A percentile compares a stretch with the other conserved stretches of the same genome.
These are phyloP conservation scores for Paramecium primaurelia DNA, from an alignment of 73 alveolate genomes.

Conservation along the genomic window DNA sequence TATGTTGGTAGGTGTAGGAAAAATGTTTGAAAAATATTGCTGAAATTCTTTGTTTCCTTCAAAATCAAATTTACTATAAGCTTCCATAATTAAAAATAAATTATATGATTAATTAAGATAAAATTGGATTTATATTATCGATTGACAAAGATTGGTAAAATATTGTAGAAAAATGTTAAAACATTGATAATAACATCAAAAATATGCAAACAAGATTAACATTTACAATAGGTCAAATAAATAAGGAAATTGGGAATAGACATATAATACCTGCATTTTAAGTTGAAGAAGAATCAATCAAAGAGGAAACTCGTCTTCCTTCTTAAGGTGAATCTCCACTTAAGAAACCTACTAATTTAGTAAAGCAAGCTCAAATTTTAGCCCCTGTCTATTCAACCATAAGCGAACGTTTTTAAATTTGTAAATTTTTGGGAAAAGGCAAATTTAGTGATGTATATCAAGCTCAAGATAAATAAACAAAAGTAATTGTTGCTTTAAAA, in stretches of 20 bases:
- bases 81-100: conserved; percentile 24
- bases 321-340: background rate
- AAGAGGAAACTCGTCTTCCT: background rate
- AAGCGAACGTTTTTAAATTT: conserved; percentile 67
- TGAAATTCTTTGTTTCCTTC: background rate
- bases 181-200: background rate
- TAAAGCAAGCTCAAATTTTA: background rate
- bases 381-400: conserved; percentile 1
- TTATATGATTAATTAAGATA: background rate
- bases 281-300: background rate
- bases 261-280: background rate
- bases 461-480: conserved; percentile 79
- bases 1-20: background rate
- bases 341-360: background rate
- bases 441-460: conserved; percentile 81
- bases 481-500: conserved; percentile 89
- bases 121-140: background rate
- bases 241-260: background rate
- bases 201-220: conserved; percentile 16
- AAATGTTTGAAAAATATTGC: background rate
- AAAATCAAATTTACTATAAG: conserved; percentile 6
- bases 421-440: conserved; percentile 81
- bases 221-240: background rate
- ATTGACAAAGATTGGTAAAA: conserved; percentile 8
- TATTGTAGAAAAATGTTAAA: background rate